phyloP scores from a whole-genome alignment of 371 early-diverging fungal genomes.

The Mucor plumbeus region DNA sequence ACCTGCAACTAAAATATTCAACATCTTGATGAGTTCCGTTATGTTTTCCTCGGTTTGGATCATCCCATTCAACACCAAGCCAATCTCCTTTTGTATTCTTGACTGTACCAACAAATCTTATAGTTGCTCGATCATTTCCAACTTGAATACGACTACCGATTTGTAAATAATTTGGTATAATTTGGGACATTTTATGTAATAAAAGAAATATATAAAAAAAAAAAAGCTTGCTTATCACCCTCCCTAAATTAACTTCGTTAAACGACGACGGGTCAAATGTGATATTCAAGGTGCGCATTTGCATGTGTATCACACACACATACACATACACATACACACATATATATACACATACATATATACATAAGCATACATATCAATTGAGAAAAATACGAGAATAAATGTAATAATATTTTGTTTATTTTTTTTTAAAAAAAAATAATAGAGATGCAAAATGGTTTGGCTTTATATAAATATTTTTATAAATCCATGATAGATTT shows the following conservation, averaged over 20 bases:
- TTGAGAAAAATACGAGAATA: too few relatives aligned
- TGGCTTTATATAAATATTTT: too few relatives aligned
- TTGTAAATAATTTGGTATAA: conserved; percentile 12
- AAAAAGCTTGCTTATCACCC: not conserved
- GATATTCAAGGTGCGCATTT: not conserved
- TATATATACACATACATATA: too few relatives aligned
- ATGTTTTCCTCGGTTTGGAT: conserved; percentile 82
- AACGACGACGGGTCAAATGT: not conserved
- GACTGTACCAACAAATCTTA: conserved; percentile 73
- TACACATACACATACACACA: too few relatives aligned
- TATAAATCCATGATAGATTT: not conserved
- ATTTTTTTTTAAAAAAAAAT: too few relatives aligned
- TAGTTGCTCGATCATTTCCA: conserved; percentile 57
- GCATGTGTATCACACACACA: not conserved
- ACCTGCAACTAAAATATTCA: conserved; percentile 76
- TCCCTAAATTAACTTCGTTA: too few relatives aligned
- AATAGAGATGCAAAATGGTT: too few relatives aligned
- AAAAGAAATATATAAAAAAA: not conserved
- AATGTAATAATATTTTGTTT: too few relatives aligned
- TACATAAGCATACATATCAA: too few relatives aligned
- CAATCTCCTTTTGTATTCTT: conserved; percentile 67
- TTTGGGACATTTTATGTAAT: not conserved
- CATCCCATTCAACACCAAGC: conserved; percentile 94
- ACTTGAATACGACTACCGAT: conserved; percentile 52
- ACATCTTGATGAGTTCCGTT: conserved; percentile 69